Conservation (phyloP, 306 rosid genomes). For the Lathyrus sativus region DNA sequence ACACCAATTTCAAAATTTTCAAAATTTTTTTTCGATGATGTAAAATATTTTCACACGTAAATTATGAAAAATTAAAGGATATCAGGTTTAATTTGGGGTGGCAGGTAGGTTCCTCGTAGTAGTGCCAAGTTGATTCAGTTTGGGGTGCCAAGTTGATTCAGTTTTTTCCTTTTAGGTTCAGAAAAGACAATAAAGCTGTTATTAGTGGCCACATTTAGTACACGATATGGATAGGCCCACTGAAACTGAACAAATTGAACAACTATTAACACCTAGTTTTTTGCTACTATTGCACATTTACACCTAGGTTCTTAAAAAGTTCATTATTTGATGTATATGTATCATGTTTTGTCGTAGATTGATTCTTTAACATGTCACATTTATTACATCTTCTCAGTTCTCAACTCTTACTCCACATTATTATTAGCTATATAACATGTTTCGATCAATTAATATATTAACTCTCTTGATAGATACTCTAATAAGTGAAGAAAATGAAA, state of each 20-base stretch:
- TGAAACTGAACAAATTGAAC: neutral
- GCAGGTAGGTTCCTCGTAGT: too few species aligned
- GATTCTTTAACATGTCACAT: neutral
- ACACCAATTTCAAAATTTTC: too few species aligned
- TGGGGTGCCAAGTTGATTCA: too few species aligned
- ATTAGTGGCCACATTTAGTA: neutral
- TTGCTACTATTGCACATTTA: neutral
- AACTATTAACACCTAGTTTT: neutral
- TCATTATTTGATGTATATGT: too few species aligned
- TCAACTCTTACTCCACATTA: conserved; percentile 2
- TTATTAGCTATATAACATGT: neutral
- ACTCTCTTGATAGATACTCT: neutral
- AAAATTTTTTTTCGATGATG: too few species aligned
- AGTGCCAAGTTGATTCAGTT: too few species aligned
- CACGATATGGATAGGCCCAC: neutral
- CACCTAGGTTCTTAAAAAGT: neutral
- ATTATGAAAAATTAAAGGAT: too few species aligned
- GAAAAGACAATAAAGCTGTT: too few species aligned
- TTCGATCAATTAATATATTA: neutral
- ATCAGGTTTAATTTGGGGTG: too few species aligned
- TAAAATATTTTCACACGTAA: too few species aligned
- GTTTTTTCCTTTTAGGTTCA: too few species aligned
- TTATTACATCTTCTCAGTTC: neutral
- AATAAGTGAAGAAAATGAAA: neutral
- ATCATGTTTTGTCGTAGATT: neutral